Percentiles rank a stretch among this genome's conserved stretches.
These are phyloP conservation scores for Fusarium scirpi DNA, from an alignment of 2,329 filamentous ascomycete species.

Conservation along the genomic window DNA sequence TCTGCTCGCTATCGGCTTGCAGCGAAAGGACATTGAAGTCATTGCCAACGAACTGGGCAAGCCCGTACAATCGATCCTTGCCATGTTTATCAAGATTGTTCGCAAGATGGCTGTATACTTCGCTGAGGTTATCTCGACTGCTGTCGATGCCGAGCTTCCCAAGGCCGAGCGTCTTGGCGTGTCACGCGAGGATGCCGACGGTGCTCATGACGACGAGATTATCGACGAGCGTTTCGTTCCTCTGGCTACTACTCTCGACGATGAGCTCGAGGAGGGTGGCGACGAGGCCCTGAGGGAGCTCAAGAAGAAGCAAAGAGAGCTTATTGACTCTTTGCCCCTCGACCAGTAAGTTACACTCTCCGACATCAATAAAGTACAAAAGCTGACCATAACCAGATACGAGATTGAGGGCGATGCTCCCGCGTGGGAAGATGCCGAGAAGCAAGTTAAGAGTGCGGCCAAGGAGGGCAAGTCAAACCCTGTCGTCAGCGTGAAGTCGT, in stretches of 20 bases:
- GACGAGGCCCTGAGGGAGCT: slow-evolving; percentile 79
- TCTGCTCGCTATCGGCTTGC: slow-evolving; percentile 88
- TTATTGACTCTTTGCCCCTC: slow-evolving; percentile 91
- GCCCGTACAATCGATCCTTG: slow-evolving; percentile 82
- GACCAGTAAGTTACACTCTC: slow-evolving; percentile 67
- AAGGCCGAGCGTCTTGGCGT: slow-evolving; percentile 67
- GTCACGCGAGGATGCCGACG: slow-evolving; percentile 68
- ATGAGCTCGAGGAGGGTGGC: slow-evolving; percentile 86
- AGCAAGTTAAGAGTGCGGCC: slow-evolving; percentile 72
- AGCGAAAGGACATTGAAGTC: slow-evolving; percentile 86
- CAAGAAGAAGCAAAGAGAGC: slow-evolving; percentile 82
- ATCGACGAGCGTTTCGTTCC: slow-evolving; percentile 76
- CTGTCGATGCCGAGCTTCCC: slow-evolving; percentile 76
- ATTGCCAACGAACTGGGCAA: slow-evolving; percentile 83
- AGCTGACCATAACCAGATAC: slow-evolving; percentile 59
- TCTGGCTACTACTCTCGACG: slow-evolving; percentile 76
- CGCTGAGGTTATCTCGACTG: slow-evolving; percentile 77
- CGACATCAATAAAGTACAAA: background rate
- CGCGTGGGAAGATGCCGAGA: slow-evolving; percentile 78
- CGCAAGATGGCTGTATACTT: slow-evolving; percentile 88
- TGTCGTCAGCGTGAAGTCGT: slow-evolving; percentile 85
- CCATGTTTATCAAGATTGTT: slow-evolving; percentile 97
- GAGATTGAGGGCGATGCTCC: slow-evolving; percentile 72
- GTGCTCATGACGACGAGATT: slow-evolving; percentile 76
- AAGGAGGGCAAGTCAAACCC: slow-evolving; percentile 68